Conservation (phyloP, 2,329 filamentous ascomycete genomes). For the Claviceps sp. region DNA sequence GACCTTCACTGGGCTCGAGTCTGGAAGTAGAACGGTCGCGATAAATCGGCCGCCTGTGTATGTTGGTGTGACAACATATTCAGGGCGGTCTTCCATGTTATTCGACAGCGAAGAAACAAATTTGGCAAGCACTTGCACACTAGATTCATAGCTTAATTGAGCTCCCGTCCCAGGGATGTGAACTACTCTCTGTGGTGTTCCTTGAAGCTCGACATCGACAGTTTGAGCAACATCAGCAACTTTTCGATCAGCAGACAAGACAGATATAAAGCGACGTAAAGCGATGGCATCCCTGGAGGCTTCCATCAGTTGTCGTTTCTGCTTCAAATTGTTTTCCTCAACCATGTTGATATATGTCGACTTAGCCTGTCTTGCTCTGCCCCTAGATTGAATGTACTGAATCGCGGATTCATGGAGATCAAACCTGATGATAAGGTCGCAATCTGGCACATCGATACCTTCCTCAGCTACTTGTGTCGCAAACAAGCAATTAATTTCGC, state of each 20-base stretch:
- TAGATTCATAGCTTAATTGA: constrained; percentile 64
- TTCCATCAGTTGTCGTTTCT: constrained; percentile 43
- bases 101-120: constrained; percentile 53
- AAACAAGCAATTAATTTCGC: constrained; percentile 49
- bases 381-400: constrained; percentile 86
- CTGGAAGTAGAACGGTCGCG: constrained; percentile 69
- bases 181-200: constrained; percentile 33
- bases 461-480: constrained; percentile 56
- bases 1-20: constrained; percentile 55
- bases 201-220: constrained; percentile 10
- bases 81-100: constrained; percentile 21
- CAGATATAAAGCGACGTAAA: constrained; percentile 64
- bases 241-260: constrained; percentile 60
- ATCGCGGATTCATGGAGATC: constrained; percentile 84
- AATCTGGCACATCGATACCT: constrained; percentile 54
- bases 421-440: constrained; percentile 59
- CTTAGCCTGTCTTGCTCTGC: constrained; percentile 62
- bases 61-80: constrained; percentile 46
- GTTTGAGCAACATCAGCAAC: constrained; percentile 14
- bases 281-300: constrained; percentile 45
- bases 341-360: constrained; percentile 80
- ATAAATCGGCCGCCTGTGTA: constrained; percentile 44
- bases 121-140: constrained; percentile 55
- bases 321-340: constrained; percentile 52
- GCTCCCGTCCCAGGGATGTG: constrained; percentile 56